Evolutionary conservation across 306 rosid genomes (phyloP).

Genomic region (Morella rubra): DNA sequence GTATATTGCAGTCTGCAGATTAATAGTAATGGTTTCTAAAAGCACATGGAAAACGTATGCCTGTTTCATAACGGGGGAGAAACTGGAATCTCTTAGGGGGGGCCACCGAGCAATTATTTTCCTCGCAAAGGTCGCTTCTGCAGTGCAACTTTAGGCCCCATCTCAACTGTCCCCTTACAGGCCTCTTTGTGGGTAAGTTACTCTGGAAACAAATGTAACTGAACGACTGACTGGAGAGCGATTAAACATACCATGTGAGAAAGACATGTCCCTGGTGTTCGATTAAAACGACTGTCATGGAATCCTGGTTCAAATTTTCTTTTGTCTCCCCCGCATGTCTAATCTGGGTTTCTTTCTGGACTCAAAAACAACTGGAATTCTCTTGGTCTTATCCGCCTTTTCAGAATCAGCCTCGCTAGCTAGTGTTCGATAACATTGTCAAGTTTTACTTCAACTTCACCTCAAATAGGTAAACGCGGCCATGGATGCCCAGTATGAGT

Average conservation of each 20-base stretch:
- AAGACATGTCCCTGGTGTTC: not conserved
- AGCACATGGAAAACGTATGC: too few species aligned
- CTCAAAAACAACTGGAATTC: too few species aligned
- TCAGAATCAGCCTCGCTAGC: too few species aligned
- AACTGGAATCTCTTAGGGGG: not conserved
- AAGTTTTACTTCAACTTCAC: not conserved
- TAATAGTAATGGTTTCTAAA: too few species aligned
- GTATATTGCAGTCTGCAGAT: too few species aligned
- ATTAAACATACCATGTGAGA: not conserved
- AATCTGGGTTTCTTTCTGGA: too few species aligned
- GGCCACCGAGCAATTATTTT: not conserved
- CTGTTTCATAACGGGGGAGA: too few species aligned
- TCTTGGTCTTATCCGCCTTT: too few species aligned
- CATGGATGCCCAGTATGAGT: not conserved
- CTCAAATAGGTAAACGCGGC: not conserved
- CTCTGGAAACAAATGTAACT: not conserved
- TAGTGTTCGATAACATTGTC: too few species aligned
- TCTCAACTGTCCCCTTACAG: not conserved
- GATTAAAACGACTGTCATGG: not conserved
- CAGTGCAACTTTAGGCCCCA: not conserved
- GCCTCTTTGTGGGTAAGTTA: not conserved
- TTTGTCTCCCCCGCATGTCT: not conserved
- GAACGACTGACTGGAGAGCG: not conserved
- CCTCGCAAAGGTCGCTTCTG: not conserved
- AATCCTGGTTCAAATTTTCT: not conserved